Conservation (phyloP, 225 moss, liverwort and hornwort species). For the Lunularia cruciata region DNA sequence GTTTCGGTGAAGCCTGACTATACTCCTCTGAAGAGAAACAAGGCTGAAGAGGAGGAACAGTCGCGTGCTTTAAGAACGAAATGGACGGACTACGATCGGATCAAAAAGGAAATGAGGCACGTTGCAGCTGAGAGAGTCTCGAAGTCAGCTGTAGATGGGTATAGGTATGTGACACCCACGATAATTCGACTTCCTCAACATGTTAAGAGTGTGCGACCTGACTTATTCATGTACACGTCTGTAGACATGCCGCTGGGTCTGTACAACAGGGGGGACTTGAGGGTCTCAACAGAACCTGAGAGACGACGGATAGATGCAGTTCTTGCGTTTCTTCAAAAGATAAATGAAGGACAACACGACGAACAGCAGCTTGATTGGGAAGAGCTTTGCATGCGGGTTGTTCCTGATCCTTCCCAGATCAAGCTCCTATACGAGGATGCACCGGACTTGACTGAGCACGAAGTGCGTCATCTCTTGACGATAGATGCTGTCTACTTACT, state of each 20-base stretch:
- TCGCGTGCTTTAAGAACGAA: neutral
- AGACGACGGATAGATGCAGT: slow-evolving; percentile 19
- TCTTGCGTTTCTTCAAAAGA: slow-evolving; percentile 1
- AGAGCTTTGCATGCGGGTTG: slow-evolving; percentile 18
- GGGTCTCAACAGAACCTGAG: slow-evolving; percentile 7
- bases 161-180: slow-evolving; percentile 20
- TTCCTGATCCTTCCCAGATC: slow-evolving; percentile 17
- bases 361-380: slow-evolving; percentile 20
- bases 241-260: slow-evolving; percentile 19
- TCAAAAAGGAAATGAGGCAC: slow-evolving; percentile 20
- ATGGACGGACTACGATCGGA: slow-evolving; percentile 20
- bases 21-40: slow-evolving; percentile 17
- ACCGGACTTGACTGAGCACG: slow-evolving; percentile 11
- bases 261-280: slow-evolving; percentile 19
- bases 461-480: slow-evolving; percentile 20
- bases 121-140: slow-evolving; percentile 19
- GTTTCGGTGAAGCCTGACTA: slow-evolving; percentile 19
- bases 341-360: slow-evolving; percentile 8
- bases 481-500: slow-evolving; percentile 24
- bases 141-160: slow-evolving; percentile 19
- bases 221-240: slow-evolving; percentile 19
- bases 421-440: slow-evolving; percentile 21
- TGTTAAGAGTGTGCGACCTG: slow-evolving; percentile 3
- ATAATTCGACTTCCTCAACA: slow-evolving; percentile 17
- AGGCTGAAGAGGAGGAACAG: slow-evolving; percentile 13